These are phyloP conservation scores for Plectranthus barbatus DNA, from an alignment of 257 asterid genomes.

Conservation along the genomic window DNA sequence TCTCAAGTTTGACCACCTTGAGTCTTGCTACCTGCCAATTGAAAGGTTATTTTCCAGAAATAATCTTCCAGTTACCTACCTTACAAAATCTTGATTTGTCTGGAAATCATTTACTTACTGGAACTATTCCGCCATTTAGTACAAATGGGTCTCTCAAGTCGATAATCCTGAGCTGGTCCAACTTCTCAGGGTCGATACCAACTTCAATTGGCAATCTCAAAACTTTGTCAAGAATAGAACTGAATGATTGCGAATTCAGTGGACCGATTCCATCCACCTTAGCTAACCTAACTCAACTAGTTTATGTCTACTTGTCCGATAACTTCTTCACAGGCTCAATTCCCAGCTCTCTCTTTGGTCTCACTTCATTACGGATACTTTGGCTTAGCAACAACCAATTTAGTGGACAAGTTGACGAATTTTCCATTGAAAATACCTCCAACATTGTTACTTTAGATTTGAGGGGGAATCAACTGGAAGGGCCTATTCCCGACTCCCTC, in stretches of 20 bases:
- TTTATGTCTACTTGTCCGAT: too few relatives aligned
- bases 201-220: neutral
- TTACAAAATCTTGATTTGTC: neutral
- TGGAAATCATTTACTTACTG: neutral
- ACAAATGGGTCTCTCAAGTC: neutral
- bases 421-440: conserved; percentile 6
- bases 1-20: neutral
- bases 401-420: conserved; percentile 14
- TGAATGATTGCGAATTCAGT: neutral
- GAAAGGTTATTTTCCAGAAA: neutral
- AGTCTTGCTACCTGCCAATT: neutral
- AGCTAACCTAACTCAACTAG: too few relatives aligned
- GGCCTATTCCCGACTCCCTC: conserved; percentile 9
- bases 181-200: neutral
- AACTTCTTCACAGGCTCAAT: neutral
- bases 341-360: neutral
- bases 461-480: conserved; percentile 15
- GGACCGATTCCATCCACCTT: neutral
- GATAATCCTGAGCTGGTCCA: neutral
- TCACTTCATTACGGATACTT: conserved; percentile 19
- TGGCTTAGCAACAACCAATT: conserved; percentile 17
- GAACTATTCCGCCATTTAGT: neutral
- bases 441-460: too few relatives aligned
- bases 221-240: neutral
- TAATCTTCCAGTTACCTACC: neutral